Conservation (phyloP, 1,139 yeast genomes). For the Suhomyces choctaworum region DNA sequence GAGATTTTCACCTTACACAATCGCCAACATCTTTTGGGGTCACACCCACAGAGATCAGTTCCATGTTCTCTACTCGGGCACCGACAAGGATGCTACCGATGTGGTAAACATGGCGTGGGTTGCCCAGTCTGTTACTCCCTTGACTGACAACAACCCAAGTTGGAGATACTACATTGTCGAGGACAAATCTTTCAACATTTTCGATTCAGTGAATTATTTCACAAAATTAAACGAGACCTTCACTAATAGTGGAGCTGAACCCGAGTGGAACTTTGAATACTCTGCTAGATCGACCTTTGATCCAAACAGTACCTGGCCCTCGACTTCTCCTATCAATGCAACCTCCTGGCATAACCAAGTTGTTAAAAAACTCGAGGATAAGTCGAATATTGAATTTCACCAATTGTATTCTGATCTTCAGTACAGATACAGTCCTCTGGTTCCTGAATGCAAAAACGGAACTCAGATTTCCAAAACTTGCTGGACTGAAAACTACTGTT, state of each 20-base stretch:
- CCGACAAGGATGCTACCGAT: slow-evolving; percentile 39
- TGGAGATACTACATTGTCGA: slow-evolving; percentile 77
- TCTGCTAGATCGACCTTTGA: slow-evolving; percentile 54
- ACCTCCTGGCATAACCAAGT: slow-evolving; percentile 56
- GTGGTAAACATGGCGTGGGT: slow-evolving; percentile 63
- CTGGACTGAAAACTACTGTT: slow-evolving; percentile 45
- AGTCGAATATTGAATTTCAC: slow-evolving; percentile 39
- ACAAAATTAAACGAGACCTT: slow-evolving; percentile 54
- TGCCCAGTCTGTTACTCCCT: slow-evolving; percentile 66
- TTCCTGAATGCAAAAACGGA: slow-evolving; percentile 44
- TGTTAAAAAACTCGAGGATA: slow-evolving; percentile 33
- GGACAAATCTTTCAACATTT: slow-evolving; percentile 57
- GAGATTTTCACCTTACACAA: slow-evolving; percentile 67
- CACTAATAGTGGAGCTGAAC: slow-evolving; percentile 48
- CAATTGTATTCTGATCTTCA: slow-evolving; percentile 49
- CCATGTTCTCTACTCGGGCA: slow-evolving; percentile 50
- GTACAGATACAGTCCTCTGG: slow-evolving; percentile 54
- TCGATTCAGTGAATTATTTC: slow-evolving; percentile 60
- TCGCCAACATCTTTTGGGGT: slow-evolving; percentile 69
- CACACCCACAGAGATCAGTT: slow-evolving; percentile 75
- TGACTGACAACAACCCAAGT: slow-evolving; percentile 56
- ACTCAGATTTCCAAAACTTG: slow-evolving; percentile 35
- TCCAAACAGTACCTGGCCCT: slow-evolving; percentile 49
- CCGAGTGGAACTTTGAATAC: slow-evolving; percentile 56
- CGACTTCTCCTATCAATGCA: slow-evolving; percentile 52